Percentiles rank a stretch among this genome's conserved stretches.
These are phyloP conservation scores for Penicillium robsamsonii DNA, from an alignment of 495 filamentous ascomycete genomes.

Conservation along the genomic window DNA sequence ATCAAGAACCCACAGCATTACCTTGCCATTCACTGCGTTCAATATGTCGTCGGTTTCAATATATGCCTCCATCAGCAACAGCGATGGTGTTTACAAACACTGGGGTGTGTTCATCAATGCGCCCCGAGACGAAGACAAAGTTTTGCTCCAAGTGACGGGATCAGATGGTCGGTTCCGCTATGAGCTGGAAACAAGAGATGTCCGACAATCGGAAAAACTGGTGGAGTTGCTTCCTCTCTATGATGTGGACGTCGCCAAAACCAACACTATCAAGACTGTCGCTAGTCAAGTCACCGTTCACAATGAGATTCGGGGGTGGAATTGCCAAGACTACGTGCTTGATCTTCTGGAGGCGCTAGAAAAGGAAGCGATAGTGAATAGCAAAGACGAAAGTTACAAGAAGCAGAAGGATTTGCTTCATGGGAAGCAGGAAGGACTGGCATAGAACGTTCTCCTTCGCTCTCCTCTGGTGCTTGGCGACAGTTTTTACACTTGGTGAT, in stretches of 20 bases:
- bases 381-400: not conserved
- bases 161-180: not conserved
- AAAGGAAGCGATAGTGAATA: not conserved
- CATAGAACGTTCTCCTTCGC: not conserved
- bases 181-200: not conserved
- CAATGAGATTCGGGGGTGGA: constrained; percentile 13
- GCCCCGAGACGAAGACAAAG: not conserved
- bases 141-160: not conserved
- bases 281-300: constrained; percentile 1
- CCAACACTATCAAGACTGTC: not conserved
- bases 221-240: not conserved
- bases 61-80: not conserved
- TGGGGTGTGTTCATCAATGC: not conserved
- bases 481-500: not conserved
- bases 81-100: constrained; percentile 1
- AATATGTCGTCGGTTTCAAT: not conserved
- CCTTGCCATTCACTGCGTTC: not conserved
- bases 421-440: not conserved
- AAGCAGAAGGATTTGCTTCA: not conserved
- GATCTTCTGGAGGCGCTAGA: constrained; percentile 8
- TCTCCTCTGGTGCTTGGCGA: not conserved
- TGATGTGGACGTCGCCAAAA: not conserved
- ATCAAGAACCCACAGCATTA: not conserved
- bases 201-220: not conserved
- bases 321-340: constrained; percentile 17